Evolutionary conservation across 2,329 filamentous ascomycete species (phyloP).

Genomic region (Fusarium xyrophilum): DNA sequence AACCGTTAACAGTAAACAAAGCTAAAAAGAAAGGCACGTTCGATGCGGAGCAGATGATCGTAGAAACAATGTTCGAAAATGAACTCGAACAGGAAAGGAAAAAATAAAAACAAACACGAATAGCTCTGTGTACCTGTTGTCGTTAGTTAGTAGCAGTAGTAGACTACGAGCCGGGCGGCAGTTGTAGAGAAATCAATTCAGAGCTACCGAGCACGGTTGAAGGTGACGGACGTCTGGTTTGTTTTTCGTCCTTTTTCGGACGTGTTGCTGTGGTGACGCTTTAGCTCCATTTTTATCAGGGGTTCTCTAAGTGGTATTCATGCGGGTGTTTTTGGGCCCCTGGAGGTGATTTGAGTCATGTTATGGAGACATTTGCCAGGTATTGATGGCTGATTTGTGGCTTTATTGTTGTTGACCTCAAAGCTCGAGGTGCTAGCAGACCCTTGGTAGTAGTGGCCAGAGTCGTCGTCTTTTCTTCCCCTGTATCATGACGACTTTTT

Average conservation of each 20-base stretch:
- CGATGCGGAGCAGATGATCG: constrained; percentile 24
- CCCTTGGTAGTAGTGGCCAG: background rate
- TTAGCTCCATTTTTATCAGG: constrained; percentile 13
- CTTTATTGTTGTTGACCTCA: background rate
- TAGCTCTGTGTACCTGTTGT: constrained; percentile 18
- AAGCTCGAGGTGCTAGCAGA: background rate
- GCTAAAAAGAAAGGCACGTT: constrained; percentile 25
- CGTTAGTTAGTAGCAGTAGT: constrained; percentile 10
- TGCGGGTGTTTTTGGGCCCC: constrained; percentile 11
- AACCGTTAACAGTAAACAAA: constrained; percentile 34
- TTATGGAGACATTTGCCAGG: background rate
- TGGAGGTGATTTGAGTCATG: background rate
- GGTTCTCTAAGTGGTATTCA: constrained; percentile 5
- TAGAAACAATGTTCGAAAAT: constrained; percentile 35
- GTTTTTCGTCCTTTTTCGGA: constrained; percentile 26
- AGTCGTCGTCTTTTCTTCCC: background rate
- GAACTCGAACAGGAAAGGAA: constrained; percentile 9
- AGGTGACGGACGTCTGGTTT: constrained; percentile 42
- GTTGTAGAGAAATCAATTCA: constrained; percentile 17
- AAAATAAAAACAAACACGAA: constrained; percentile 41
- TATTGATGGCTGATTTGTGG: background rate
- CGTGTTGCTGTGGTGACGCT: constrained; percentile 37
- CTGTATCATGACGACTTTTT: background rate
- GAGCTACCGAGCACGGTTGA: constrained; percentile 24
- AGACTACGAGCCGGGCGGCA: constrained; percentile 3